These are phyloP conservation scores for Exutisphaerella laricina DNA, from an alignment of 2,329 filamentous ascomycete species.

Conservation along the genomic window DNA sequence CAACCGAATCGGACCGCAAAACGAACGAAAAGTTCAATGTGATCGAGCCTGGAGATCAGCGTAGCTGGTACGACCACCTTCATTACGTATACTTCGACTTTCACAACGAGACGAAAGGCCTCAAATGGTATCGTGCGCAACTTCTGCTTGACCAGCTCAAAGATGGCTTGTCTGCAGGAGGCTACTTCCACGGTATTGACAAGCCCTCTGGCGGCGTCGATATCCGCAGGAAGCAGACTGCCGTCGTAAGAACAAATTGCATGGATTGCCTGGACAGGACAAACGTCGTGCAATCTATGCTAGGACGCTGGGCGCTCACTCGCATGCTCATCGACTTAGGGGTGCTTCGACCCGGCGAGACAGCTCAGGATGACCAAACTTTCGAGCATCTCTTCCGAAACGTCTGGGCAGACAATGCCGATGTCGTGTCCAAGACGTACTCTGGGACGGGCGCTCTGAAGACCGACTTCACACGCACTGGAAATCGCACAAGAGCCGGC, in stretches of 20 bases:
- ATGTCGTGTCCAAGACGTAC: conserved; percentile 87
- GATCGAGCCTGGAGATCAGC: conserved; percentile 58
- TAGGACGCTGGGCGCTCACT: conserved; percentile 82
- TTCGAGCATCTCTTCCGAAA: conserved; percentile 95
- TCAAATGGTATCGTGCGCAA: conserved; percentile 87
- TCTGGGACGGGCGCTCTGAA: conserved; percentile 96
- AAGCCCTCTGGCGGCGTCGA: conserved; percentile 76
- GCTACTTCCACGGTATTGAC: conserved; percentile 90
- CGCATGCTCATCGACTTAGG: conserved; percentile 83
- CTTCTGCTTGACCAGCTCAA: conserved; percentile 77
- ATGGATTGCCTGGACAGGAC: conserved; percentile 99
- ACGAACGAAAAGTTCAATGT: conserved; percentile 76
- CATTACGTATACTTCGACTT: conserved; percentile 99
- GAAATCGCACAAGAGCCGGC: conserved; percentile 77
- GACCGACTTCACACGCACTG: conserved; percentile 95
- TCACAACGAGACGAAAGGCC: conserved; percentile 92
- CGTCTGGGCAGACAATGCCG: conserved; percentile 97
- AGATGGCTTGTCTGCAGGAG: conserved; percentile 68
- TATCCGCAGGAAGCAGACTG: conserved; percentile 72
- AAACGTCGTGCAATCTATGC: conserved; percentile 96
- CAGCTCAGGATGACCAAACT: conserved; percentile 68
- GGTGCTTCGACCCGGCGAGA: conserved; percentile 68
- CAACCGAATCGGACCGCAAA: conserved; percentile 54
- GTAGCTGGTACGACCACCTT: conserved; percentile 69
- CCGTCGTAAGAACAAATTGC: conserved; percentile 94